phyloP scores from a whole-genome alignment of 1,139 yeast species.

The Saccharomyces pastorianus region DNA sequence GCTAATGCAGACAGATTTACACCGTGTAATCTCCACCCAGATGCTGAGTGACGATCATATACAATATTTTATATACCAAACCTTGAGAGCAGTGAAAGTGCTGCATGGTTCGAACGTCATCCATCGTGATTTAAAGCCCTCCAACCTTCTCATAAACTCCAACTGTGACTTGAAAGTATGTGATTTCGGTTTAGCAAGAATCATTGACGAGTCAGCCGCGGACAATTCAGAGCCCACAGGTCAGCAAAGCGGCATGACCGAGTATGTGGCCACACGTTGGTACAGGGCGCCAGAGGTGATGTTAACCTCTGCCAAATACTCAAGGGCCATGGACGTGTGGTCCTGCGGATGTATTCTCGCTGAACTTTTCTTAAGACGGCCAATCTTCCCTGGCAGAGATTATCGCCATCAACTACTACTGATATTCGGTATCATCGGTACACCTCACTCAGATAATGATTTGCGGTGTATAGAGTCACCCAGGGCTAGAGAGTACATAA shows the following conservation, averaged over 20 bases:
- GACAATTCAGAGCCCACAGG: slow-evolving; percentile 12
- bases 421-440: slow-evolving; percentile 83
- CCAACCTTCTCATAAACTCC: slow-evolving; percentile 76
- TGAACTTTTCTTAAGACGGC: slow-evolving; percentile 80
- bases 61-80: slow-evolving; percentile 87
- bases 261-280: slow-evolving; percentile 97
- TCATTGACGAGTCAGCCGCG: slow-evolving; percentile 21
- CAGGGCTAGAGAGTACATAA: slow-evolving; percentile 81
- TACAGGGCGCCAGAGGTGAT: slow-evolving; percentile 95
- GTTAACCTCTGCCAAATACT: slow-evolving; percentile 88
- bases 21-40: slow-evolving; percentile 83
- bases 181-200: slow-evolving; percentile 87
- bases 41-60: slow-evolving; percentile 82
- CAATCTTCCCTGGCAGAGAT: slow-evolving; percentile 90
- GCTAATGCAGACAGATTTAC: slow-evolving; percentile 92
- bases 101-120: slow-evolving; percentile 87
- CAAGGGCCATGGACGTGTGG: slow-evolving; percentile 95
- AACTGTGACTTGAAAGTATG: slow-evolving; percentile 91
- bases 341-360: slow-evolving; percentile 93
- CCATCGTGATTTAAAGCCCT: slow-evolving; percentile 89
- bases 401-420: slow-evolving; percentile 83
- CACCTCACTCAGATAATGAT: slow-evolving; percentile 67
- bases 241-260: slow-evolving; percentile 62
- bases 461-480: slow-evolving; percentile 70
- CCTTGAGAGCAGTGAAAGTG: slow-evolving; percentile 79